Conservation (phyloP, 2,329 filamentous ascomycete genomes). For the Cladophialophora yegresii region DNA sequence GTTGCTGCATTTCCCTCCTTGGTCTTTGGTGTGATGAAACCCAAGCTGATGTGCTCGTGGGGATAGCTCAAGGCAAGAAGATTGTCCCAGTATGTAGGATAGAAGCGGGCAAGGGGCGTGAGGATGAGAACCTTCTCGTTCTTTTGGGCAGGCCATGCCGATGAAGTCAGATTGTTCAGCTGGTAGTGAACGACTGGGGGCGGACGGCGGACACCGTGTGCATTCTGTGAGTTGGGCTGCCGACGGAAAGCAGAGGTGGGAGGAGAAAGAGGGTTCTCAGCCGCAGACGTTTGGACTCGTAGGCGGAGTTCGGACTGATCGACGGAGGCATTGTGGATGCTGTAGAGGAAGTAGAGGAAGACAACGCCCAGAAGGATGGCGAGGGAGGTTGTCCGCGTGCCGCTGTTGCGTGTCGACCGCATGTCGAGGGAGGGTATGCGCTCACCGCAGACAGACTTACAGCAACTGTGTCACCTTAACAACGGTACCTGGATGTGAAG, state of each 20-base stretch:
- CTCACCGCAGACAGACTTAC: not conserved
- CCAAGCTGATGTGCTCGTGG: slow-evolving; percentile 89
- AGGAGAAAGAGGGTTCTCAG: slow-evolving; percentile 70
- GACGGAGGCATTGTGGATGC: slow-evolving; percentile 27
- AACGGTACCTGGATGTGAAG: slow-evolving; percentile 48
- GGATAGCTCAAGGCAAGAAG: slow-evolving; percentile 80
- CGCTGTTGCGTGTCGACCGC: slow-evolving; percentile 33
- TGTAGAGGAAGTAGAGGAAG: slow-evolving; percentile 33
- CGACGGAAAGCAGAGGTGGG: slow-evolving; percentile 75
- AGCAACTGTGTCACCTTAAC: slow-evolving; percentile 37
- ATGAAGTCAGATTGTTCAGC: slow-evolving; percentile 90
- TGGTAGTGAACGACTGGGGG: slow-evolving; percentile 91
- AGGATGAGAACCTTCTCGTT: slow-evolving; percentile 85
- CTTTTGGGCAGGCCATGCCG: slow-evolving; percentile 72
- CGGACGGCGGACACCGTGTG: slow-evolving; percentile 44
- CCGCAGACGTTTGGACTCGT: slow-evolving; percentile 58
- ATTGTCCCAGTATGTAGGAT: slow-evolving; percentile 94
- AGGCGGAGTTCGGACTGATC: slow-evolving; percentile 41
- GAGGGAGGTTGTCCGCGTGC: slow-evolving; percentile 27
- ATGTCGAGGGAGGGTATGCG: slow-evolving; percentile 32
- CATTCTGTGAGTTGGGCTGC: slow-evolving; percentile 45
- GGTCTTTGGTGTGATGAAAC: slow-evolving; percentile 93
- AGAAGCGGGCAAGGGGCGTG: slow-evolving; percentile 90
- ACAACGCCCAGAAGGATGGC: slow-evolving; percentile 28
- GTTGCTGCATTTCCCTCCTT: slow-evolving; percentile 89